A percentile compares a stretch with the other conserved stretches of the same genome.
Conservation (phyloP, 2,329 filamentous ascomycete species). For the Penicillium sp. region DNA sequence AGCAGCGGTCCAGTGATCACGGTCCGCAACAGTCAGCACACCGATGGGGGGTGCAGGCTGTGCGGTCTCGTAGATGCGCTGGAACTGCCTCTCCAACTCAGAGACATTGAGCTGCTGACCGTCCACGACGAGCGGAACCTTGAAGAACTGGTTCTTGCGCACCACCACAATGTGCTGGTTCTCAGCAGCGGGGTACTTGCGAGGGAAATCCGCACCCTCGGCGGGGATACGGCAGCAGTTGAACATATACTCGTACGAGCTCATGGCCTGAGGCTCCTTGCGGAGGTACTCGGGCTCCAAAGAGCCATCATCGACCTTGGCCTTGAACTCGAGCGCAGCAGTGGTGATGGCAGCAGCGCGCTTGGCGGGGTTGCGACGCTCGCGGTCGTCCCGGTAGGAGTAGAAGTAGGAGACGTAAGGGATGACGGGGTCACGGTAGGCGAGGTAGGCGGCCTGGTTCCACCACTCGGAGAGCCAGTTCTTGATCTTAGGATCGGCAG, state of each 20-base stretch:
- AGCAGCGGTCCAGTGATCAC: conserved; percentile 87
- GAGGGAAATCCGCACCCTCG: conserved; percentile 74
- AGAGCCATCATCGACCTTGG: conserved; percentile 74
- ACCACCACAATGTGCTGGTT: conserved; percentile 87
- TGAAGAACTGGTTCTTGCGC: conserved; percentile 97
- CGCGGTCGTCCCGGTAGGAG: conserved; percentile 90
- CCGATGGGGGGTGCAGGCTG: conserved; percentile 72
- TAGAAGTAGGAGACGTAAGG: conserved; percentile 99
- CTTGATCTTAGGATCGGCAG: conserved; percentile 74
- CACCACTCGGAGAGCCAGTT: conserved; percentile 99
- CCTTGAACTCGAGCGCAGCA: conserved; percentile 88
- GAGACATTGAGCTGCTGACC: conserved; percentile 83
- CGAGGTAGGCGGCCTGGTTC: conserved; percentile 91
- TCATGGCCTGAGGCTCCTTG: conserved; percentile 95
- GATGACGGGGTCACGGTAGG: conserved; percentile 90
- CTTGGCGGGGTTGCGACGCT: conserved; percentile 82
- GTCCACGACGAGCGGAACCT: conserved; percentile 75
- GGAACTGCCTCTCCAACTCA: conserved; percentile 89
- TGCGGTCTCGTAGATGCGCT: conserved; percentile 75
- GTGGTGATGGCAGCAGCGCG: conserved; percentile 88
- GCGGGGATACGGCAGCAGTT: conserved; percentile 84
- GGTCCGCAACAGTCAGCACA: conserved; percentile 83
- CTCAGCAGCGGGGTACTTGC: conserved; percentile 71
- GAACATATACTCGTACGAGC: conserved; percentile 99
- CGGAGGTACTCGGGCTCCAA: conserved; percentile 99